These are phyloP conservation scores for Eremochloa ophiuroides DNA, from an alignment of 176 grass and related monocot genomes.

Conservation along the genomic window DNA sequence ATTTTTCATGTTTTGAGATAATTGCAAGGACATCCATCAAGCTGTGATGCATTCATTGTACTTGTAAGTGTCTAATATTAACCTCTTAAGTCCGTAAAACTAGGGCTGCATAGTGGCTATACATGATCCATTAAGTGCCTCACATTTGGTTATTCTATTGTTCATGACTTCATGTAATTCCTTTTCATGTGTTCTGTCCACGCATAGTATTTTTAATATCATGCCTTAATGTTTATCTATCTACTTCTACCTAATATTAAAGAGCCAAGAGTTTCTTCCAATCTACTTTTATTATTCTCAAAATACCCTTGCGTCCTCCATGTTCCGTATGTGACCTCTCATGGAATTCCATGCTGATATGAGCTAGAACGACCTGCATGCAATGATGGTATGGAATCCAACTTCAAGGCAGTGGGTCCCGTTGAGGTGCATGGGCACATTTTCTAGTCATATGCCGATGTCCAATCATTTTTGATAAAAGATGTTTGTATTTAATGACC, in stretches of 20 bases:
- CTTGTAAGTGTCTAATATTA: background rate
- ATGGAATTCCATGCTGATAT: background rate
- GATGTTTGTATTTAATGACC: background rate
- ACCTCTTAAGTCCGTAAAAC: background rate
- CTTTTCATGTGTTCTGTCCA: background rate
- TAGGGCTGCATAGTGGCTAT: background rate
- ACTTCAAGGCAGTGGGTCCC: background rate
- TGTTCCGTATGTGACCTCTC: background rate
- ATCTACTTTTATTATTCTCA: background rate
- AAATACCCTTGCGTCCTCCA: background rate
- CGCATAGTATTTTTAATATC: background rate
- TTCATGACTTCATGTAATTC: background rate
- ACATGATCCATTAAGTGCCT: background rate
- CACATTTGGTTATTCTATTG: background rate
- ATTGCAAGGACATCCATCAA: background rate
- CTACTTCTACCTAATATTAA: background rate
- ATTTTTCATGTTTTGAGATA: background rate
- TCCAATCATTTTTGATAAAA: background rate
- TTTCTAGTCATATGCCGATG: background rate
- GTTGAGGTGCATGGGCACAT: too few relatives aligned
- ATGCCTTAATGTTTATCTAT: background rate
- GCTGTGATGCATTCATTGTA: background rate
- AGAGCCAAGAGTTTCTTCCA: background rate
- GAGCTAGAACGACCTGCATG: background rate
- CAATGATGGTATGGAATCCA: background rate